Base-by-base conservation (phyloP, 441 rosid species). In the Cnidoscolus chayamansa region DNA sequence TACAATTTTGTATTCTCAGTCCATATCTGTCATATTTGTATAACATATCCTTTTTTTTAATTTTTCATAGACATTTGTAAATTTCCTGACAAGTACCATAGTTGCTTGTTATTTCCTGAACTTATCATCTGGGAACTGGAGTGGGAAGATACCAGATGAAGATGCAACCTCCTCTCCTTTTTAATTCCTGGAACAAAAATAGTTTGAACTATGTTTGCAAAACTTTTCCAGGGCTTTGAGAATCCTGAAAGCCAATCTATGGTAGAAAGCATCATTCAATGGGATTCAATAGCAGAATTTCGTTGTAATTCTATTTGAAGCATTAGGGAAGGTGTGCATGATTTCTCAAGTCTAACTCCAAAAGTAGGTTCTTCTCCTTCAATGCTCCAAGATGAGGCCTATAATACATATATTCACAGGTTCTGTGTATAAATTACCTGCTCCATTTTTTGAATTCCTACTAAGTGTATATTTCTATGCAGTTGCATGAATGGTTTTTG, bases 1-100 rank as follows among this genome's bases (percentile, higher is more conserved):
- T 30, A 54, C 68, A 68, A 59, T 70, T 66, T 59, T 76, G 56
- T 57, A 62, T 73, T 56, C 63, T 63, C 15, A 30, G 40, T 64
- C 60, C 25, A 55, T 43, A 72, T 70, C 51, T 31, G 59, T 72
- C 45, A 40, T n/a, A 51, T n/a, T 16, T 20, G 19, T 11, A 16
- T 5, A 37, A 43, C 31, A 7, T 3, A 45, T 10, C 16, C 35
- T 19, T 43, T 19, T 19, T 19, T 43, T 17, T 43, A 0, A 7
- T 62, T 37, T 62, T 0, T 65, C 16, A 7, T 17, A 64, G 10
- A 11, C 17, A 0, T 68, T 15, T 15, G 32, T 12, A 37, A 32
- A 6, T 40, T 56, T 68, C 13, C 63, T 7, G 40, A 8, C 8
- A 10, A 51, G 30, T 35, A 37, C 51, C 25, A 2, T 15, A 56